Conservation (phyloP, 768 basidiomycete species). For the Megacollybia marginata region DNA sequence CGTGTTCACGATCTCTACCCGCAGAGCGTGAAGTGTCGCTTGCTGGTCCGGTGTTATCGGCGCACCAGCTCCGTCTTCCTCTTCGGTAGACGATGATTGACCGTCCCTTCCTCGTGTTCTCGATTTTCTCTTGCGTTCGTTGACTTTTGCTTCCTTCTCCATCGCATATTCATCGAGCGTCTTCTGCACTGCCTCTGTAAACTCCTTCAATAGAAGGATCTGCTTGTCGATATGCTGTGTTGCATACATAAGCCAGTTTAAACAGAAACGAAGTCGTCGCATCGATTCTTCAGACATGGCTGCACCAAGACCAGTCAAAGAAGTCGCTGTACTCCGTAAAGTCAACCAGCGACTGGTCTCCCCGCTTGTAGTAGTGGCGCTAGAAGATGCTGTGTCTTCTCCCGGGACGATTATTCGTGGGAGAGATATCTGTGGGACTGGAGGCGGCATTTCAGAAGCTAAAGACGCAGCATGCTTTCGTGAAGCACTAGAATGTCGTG, state of each 20-base stretch:
- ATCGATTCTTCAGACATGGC: conserved; percentile 90
- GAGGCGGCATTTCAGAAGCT: neutral
- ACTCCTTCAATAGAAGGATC: conserved; percentile 76
- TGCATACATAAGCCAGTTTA: conserved; percentile 90
- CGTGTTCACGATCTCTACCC: conserved; percentile 80
- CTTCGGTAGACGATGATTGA: too few relatives aligned
- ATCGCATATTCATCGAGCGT: neutral
- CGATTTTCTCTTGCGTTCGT: neutral
- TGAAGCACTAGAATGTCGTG: neutral
- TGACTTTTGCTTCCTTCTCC: neutral
- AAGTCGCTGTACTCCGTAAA: neutral
- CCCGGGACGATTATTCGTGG: neutral
- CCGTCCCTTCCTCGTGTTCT: neutral
- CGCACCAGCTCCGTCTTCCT: neutral
- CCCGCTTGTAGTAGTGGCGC: conserved; percentile 74
- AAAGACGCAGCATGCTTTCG: neutral
- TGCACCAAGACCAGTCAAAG: conserved; percentile 55
- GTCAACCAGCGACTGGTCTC: conserved; percentile 66
- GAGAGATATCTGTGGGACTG: neutral
- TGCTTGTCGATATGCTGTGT: conserved; percentile 84
- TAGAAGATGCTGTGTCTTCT: neutral
- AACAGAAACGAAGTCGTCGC: conserved; percentile 75
- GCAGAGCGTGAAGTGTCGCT: conserved; percentile 57
- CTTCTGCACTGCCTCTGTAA: conserved; percentile 63
- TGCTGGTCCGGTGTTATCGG: neutral